Conservation (phyloP, 1,284 basidiomycete species). For the Trametes sp. region DNA sequence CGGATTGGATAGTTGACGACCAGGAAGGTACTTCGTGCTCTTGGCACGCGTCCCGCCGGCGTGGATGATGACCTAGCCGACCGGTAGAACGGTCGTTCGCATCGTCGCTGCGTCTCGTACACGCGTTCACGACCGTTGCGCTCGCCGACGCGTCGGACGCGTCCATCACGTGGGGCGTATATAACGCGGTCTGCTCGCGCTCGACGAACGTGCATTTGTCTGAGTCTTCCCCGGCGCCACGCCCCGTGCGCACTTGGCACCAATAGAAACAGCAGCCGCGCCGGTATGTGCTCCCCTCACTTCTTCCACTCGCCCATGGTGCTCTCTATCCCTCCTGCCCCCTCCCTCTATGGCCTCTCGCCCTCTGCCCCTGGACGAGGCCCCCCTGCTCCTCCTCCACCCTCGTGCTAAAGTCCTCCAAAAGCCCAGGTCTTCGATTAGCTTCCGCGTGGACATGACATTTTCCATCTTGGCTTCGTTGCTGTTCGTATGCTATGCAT, state of each 20-base stretch:
- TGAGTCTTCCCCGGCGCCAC: constrained; percentile 6
- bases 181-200: constrained; percentile 1
- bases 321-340: not conserved
- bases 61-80: not conserved
- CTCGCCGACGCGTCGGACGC: constrained; percentile 7
- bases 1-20: too few relatives aligned
- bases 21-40: not conserved
- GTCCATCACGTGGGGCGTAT: constrained; percentile 7
- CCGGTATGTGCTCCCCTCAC: not conserved
- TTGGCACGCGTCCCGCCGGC: not conserved
- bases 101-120: not conserved
- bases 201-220: constrained; percentile 9
- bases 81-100: not conserved
- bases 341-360: not conserved
- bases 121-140: constrained; percentile 9
- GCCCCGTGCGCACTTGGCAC: not conserved
- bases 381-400: not conserved
- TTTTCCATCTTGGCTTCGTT: constrained; percentile 12
- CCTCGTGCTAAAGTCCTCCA: not conserved
- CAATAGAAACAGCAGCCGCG: not conserved
- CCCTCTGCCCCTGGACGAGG: not conserved
- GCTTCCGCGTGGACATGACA: not conserved
- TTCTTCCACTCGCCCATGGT: not conserved
- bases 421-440: not conserved
- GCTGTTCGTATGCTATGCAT: constrained; percentile 24